Base-by-base conservation (phyloP, 768 basidiomycete species). In the Podaxis sp. region DNA sequence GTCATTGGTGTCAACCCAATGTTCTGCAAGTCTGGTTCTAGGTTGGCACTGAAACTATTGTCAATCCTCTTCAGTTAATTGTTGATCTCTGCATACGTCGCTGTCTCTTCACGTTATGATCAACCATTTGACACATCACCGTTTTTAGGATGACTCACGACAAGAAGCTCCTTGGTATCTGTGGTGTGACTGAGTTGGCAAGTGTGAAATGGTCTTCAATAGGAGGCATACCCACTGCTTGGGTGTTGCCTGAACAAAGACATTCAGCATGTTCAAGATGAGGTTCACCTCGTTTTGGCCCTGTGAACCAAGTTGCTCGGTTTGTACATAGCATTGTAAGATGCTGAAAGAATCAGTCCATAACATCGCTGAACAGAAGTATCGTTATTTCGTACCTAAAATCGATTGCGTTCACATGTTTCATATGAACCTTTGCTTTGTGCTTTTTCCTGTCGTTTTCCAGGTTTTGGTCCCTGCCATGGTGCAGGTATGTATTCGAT, bases 231-330 rank as follows among this genome's bases (percentile, higher is more conserved):
- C 62, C 60, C 41, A 74, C 75, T 69, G 67, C 62, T 67, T 69
- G 0, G 76, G 76, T 6, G 70, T 55, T 1, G 74, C 71, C 61
- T 75, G 75, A 24, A 77, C 65, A 41, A 73, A 77, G 3, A 75
- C 64, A 51, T 77, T 76, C 2, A 77, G 60, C 72, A 77, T 72
- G 49, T 73, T 76, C 22, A 76, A 36, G 7, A 72, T 69, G 3
- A 62, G 44, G 20, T 56, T 62, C 44, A 62, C 54, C 20, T 49
- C 53, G 28, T 62, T 49, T 24, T 62, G 41, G 3, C 20, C 53
- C n/a, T 54, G 30, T 2, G n/a, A 1, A 13, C 20, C 24, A 2
- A 13, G 11, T 17, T 15, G 24, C 17, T 55, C 37, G 7, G 60
- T 62, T 48, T 36, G 28, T 15, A 62, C 13, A 15, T 62, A 62